phyloP scores from a whole-genome alignment of 225 moss, liverwort and hornwort species.

The Pleurozium schreberi region DNA sequence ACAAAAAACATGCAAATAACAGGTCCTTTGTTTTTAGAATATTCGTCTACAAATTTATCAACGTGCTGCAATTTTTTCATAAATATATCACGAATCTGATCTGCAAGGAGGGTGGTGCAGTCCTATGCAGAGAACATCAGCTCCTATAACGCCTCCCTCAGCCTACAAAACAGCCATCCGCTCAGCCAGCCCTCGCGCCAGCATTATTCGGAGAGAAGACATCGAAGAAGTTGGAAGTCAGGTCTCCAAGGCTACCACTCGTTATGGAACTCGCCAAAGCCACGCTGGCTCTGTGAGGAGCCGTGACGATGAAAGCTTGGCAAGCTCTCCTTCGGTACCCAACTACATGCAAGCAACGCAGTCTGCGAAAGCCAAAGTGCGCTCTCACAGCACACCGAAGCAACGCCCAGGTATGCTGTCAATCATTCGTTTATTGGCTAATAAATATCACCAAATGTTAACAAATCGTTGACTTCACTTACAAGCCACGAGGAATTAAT shows the following conservation, averaged over 20 bases:
- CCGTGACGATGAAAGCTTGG: conserved; percentile 68
- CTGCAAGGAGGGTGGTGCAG: background rate
- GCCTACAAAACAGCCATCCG: conserved; percentile 30
- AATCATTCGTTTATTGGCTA: background rate
- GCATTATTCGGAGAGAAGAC: conserved; percentile 33
- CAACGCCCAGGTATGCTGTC: conserved; percentile 50
- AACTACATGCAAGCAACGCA: conserved; percentile 96
- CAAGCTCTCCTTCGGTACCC: conserved; percentile 74
- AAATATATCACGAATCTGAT: background rate
- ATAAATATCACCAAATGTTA: background rate
- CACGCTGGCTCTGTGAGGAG: conserved; percentile 43
- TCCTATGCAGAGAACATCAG: conserved; percentile 18
- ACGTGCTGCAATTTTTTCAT: background rate
- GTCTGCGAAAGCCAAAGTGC: conserved; percentile 75
- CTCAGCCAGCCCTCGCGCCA: conserved; percentile 62
- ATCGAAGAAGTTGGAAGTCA: conserved; percentile 60
- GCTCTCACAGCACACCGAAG: conserved; percentile 84
- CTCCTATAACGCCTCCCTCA: conserved; percentile 36
- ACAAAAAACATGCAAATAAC: background rate
- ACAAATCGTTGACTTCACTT: background rate
- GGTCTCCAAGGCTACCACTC: conserved; percentile 19
- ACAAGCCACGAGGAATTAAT: background rate
- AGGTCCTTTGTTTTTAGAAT: background rate
- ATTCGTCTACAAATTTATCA: background rate
- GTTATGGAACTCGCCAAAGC: conserved; percentile 49